These are phyloP conservation scores for Colletotrichum eremochloae DNA, from an alignment of 2,329 filamentous ascomycete species.

Conservation along the genomic window DNA sequence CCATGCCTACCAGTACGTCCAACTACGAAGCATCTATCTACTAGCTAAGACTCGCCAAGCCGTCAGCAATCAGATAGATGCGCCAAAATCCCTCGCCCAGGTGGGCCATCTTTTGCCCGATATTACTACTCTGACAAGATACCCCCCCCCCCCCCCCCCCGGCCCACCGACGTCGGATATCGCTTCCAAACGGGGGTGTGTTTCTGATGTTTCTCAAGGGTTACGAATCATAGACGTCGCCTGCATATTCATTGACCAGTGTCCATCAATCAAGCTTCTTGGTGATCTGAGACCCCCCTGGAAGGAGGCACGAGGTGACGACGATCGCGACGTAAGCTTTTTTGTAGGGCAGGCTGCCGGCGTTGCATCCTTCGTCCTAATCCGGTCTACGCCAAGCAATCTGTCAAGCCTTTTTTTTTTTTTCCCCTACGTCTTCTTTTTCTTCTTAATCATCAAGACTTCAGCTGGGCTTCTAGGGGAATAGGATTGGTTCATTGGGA, in stretches of 20 bases:
- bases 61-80: background rate
- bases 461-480: background rate
- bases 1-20: background rate
- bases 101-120: conserved; percentile 33
- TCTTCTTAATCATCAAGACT: background rate
- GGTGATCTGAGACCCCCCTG: background rate
- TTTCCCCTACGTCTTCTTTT: background rate
- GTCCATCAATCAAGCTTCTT: conserved; percentile 33
- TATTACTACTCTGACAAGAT: conserved; percentile 32
- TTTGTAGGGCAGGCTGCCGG: background rate
- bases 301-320: conserved; percentile 28
- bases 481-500: background rate
- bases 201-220: background rate
- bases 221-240: conserved; percentile 34
- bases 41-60: no score
- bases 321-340: conserved; percentile 40
- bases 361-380: background rate
- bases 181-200: conserved; percentile 13
- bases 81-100: conserved; percentile 1
- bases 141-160: background rate
- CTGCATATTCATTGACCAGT: conserved; percentile 13
- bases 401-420: background rate
- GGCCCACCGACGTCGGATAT: conserved; percentile 22
- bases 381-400: conserved; percentile 13
- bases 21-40: no score